Conservation (phyloP, 306 rosid species). For the Comarum palustre region DNA sequence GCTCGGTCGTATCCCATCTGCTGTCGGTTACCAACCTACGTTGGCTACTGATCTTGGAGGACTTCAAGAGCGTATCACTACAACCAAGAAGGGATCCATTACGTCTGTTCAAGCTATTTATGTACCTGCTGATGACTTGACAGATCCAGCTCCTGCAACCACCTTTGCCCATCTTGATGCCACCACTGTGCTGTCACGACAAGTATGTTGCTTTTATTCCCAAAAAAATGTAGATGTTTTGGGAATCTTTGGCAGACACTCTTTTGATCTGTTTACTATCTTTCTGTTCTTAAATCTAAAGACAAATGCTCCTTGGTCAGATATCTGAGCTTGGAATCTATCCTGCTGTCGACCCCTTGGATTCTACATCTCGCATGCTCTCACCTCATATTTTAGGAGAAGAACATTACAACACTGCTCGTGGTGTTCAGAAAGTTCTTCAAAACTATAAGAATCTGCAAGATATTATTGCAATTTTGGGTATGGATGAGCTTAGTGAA, state of each 20-base stretch:
- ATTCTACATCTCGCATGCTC: slow-evolving; percentile 98
- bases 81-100: slow-evolving; percentile 95
- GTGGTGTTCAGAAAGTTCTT: slow-evolving; percentile 92
- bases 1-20: slow-evolving; percentile 99
- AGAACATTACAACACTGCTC: slow-evolving; percentile 86
- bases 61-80: slow-evolving; percentile 94
- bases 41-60: slow-evolving; percentile 97
- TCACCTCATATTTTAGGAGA: slow-evolving; percentile 94
- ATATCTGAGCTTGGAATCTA: slow-evolving; percentile 97
- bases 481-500: slow-evolving; percentile 99
- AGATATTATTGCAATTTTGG: slow-evolving; percentile 98
- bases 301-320: slow-evolving; percentile 25
- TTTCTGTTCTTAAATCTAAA: not conserved
- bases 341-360: slow-evolving; percentile 90
- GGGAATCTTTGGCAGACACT: not conserved
- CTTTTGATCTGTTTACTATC: not conserved
- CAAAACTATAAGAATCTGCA: slow-evolving; percentile 97
- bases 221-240: not conserved
- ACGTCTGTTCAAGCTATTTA: slow-evolving; percentile 98
- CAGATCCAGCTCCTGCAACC: slow-evolving; percentile 99
- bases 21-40: slow-evolving; percentile 98
- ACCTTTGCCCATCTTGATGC: slow-evolving; percentile 99
- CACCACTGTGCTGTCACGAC: slow-evolving; percentile 91
- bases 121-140: slow-evolving; percentile 98
- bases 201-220: slow-evolving; percentile 39